Evolutionary conservation across 2,329 filamentous ascomycete genomes (phyloP), one percentile per base, ranked within the genome.

Genomic region (Metarhizium anisopliae): DNA sequence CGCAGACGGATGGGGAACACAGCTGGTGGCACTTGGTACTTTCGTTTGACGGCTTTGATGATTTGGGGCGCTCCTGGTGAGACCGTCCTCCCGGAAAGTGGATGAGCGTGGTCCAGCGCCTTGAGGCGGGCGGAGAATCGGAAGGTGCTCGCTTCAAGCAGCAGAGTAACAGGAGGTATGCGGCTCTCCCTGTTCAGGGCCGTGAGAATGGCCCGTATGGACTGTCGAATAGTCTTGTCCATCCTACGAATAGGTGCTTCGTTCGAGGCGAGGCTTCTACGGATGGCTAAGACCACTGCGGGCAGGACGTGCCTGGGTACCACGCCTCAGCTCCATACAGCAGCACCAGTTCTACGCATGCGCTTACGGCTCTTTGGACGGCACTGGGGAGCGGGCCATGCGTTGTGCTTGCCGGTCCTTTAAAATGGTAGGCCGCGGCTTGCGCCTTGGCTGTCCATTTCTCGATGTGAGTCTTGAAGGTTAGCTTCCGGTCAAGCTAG

Each of bases 401-500:
- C 16, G 6, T 10, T 43, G 4, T 43, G 16, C n/a, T 14, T 14
- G 14, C 35, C 6, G 50, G 55, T 18, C 55, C 35, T 32, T 45
- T 32, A 7, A 59, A 52, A 16, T 59, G 57, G 52, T 50, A 30
- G 16, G 55, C 58, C 14, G 58, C 55, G 4, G 47, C 50, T n/a
- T 52, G 54, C 6, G 59, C 61, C 51, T 60, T 60, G 35, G 57
- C 56, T 47, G 53, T 54, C 54, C 56, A 59, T 42, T 55, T 59
- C 40, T 58, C 50, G 30, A 63, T 52, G 25, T 64, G 58, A 4
- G 45, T 50, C 16, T 54, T 58, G 40, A 61, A 63, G 11, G 51
- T 55, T 4, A 63, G 56, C 16, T 54, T 56, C 2, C 55, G 43
- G 40, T 64, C 60, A 30, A 64, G 57, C 52, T 53, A 62, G 49